A percentile compares a stretch with the other conserved stretches of the same genome.
Evolutionary conservation across 2,329 filamentous ascomycete genomes (phyloP).

Genomic region (Microascus cirrosus): DNA sequence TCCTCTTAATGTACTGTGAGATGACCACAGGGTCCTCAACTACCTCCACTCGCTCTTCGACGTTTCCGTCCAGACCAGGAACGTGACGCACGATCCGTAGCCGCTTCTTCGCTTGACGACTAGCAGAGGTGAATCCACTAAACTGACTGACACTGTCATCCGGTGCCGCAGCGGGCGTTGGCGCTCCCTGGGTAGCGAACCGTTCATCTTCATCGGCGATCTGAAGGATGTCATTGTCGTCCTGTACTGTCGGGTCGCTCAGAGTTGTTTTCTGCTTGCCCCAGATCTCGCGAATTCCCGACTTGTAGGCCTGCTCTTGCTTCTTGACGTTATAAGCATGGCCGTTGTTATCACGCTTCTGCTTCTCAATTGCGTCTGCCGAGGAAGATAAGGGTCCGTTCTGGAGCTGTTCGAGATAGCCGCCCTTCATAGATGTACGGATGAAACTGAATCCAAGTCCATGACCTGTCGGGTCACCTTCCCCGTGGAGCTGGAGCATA

Average conservation of each 20-base stretch:
- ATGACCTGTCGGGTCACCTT: conserved; percentile 87
- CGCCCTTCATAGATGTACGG: conserved; percentile 97
- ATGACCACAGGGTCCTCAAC: conserved; percentile 80
- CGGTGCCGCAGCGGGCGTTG: conserved; percentile 47
- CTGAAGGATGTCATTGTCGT: conserved; percentile 47
- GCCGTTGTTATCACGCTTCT: conserved; percentile 79
- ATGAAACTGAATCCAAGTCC: conserved; percentile 96
- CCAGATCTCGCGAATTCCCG: conserved; percentile 88
- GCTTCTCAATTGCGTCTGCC: conserved; percentile 78
- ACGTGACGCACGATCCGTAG: conserved; percentile 61
- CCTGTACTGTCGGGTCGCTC: conserved; percentile 58
- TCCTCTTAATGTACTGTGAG: conserved; percentile 73
- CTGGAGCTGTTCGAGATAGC: conserved; percentile 72
- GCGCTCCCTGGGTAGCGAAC: conserved; percentile 60
- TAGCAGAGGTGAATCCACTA: conserved; percentile 54
- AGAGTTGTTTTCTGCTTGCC: conserved; percentile 73
- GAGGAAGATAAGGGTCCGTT: conserved; percentile 49
- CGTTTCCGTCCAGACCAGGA: conserved; percentile 30
- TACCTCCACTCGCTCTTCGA: conserved; percentile 53
- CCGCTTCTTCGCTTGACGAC: conserved; percentile 56
- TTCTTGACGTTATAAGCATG: conserved; percentile 97
- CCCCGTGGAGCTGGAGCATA: conserved; percentile 90
- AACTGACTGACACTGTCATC: conserved; percentile 78
- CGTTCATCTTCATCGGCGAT: conserved; percentile 53
- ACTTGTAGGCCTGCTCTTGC: conserved; percentile 85